These are phyloP conservation scores for Cryptococcus sp. DNA, from an alignment of 1,284 basidiomycete species.

Conservation along the genomic window DNA sequence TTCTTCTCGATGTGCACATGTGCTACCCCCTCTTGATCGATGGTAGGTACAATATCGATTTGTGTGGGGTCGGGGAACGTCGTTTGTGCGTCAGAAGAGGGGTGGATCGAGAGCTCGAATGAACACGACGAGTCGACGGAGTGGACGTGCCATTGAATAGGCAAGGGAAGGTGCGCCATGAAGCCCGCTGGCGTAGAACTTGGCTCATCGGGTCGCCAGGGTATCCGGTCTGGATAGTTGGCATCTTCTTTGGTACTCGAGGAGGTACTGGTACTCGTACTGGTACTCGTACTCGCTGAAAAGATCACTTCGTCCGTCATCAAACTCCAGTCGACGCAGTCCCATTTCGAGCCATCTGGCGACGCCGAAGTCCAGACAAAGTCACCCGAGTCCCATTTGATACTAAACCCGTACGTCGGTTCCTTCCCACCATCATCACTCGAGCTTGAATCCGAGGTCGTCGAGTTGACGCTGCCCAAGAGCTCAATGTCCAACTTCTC, in stretches of 20 bases:
- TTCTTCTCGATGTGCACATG: slow-evolving; percentile 35
- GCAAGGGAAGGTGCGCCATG: slow-evolving; percentile 24
- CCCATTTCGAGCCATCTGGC: slow-evolving; percentile 4
- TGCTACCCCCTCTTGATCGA: slow-evolving; percentile 15
- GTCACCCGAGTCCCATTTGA: slow-evolving; percentile 27
- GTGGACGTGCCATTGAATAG: slow-evolving; percentile 40
- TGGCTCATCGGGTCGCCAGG: slow-evolving; percentile 23
- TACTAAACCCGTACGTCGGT: slow-evolving; percentile 14
- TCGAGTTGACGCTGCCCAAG: too few relatives aligned
- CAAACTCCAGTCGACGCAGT: slow-evolving; percentile 15
- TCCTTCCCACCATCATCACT: neutral
- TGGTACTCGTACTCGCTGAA: neutral
- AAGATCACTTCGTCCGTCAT: slow-evolving; percentile 15
- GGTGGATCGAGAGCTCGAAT: slow-evolving; percentile 16
- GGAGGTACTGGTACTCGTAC: too few relatives aligned
- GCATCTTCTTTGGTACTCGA: neutral
- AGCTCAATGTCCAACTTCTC: slow-evolving; percentile 11
- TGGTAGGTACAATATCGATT: too few relatives aligned
- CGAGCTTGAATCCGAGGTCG: too few relatives aligned
- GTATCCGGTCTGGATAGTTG: slow-evolving; percentile 6
- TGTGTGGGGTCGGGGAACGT: neutral
- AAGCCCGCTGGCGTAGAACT: slow-evolving; percentile 31
- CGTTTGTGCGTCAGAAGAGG: neutral
- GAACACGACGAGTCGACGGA: slow-evolving; percentile 20
- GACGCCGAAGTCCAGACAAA: slow-evolving; percentile 10